Conservation (phyloP, 176 grass and related monocot species). For the Triticum dicoccoides region DNA sequence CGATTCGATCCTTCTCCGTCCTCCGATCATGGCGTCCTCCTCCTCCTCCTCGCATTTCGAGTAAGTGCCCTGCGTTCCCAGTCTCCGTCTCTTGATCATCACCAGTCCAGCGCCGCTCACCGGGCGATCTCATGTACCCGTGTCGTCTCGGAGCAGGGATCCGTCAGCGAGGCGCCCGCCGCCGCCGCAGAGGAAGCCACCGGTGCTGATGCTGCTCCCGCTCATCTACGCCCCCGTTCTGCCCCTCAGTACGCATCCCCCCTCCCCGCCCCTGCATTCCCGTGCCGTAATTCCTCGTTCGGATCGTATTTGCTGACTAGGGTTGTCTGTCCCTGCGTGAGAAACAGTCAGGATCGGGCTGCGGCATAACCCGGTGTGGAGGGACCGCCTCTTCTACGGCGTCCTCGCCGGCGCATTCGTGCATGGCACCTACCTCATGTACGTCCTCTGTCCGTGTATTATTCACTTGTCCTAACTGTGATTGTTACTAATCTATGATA, state of each 20-base stretch:
- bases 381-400: constrained; percentile 88
- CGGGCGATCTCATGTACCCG: constrained; percentile 9
- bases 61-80: constrained; percentile 22
- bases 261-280: neutral
- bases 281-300: neutral
- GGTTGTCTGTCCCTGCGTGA: neutral
- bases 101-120: neutral
- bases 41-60: constrained; percentile 56
- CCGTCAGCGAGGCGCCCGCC: constrained; percentile 37
- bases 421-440: constrained; percentile 92
- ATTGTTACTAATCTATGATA: neutral
- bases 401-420: constrained; percentile 83
- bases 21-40: constrained; percentile 35
- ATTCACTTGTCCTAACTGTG: neutral
- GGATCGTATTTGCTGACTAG: constrained; percentile 2
- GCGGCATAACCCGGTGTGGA: constrained; percentile 77
- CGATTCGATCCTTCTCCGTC: neutral
- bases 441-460: neutral
- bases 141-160: constrained; percentile 30
- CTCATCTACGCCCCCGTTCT: constrained; percentile 82
- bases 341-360: constrained; percentile 78
- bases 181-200: constrained; percentile 51
- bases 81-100: no score
- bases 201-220: constrained; percentile 69
- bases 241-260: constrained; percentile 60